Base-by-base conservation (phyloP, 345 rosid species). In the Sisymbrium altissimum region DNA sequence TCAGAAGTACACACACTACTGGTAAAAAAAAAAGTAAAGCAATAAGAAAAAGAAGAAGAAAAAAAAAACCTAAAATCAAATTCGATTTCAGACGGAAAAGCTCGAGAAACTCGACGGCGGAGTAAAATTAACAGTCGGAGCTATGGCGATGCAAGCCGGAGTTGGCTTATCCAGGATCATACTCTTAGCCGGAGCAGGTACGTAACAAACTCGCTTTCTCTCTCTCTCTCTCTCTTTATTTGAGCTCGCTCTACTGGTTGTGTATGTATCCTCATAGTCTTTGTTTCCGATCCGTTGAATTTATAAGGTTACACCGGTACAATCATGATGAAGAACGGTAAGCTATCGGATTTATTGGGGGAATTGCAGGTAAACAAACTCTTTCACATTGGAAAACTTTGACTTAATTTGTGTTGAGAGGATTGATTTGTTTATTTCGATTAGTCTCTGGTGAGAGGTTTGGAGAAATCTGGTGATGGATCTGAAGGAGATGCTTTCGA, bases 131-230 rank as follows among this genome's bases (percentile, higher is more conserved):
- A 23, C 25, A 53, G 62, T 65, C 76, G 64, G 76, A 71, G 74
- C 81, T 79, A 95, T 95, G 99, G 91, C 99, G 74, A 70, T 89
- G 89, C 99, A 91, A 64, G 36, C 88, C 7, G 96, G 97, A 75
- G 40, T 95, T 10, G 80, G 99, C n/a, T 62, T 89, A 7, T 90
- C 93, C 4, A 88, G 73, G 87, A 86, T 94, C 80, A 41, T 94
- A 15, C 11, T 94, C 80, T 71, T 94, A 17, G 97, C 85, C 64
- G 97, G 97, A 79, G 97, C 97, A 58, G 98, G 98, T 83, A 76
- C 23, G 0, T 8, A 18, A 17, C 35, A n/a, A n/a, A n/a, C n/a
- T 56, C 48, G 33, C 23, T 76, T 48, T 46, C 29, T 27, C 29
- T 27, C 29, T 27, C 29, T 27, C 29, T 27, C 29, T 38, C 60